A percentile compares a stretch with the other conserved stretches of the same genome.
Conservation (phyloP, 1,284 basidiomycete genomes). For the Moesziomyces sp. region DNA sequence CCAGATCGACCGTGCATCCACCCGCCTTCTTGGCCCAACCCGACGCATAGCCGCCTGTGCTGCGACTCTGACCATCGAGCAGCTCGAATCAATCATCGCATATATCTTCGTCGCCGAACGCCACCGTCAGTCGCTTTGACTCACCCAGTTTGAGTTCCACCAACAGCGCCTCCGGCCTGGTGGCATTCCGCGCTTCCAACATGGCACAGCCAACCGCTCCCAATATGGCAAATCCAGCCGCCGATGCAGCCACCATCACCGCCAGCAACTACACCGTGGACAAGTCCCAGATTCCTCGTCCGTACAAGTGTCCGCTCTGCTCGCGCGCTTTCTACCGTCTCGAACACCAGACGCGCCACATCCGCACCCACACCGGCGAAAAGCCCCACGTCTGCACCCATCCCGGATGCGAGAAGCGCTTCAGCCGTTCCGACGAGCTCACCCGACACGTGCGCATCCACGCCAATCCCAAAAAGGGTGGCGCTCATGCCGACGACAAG, state of each 20-base stretch:
- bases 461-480: slow-evolving; percentile 69
- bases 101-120: neutral
- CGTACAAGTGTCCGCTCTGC: slow-evolving; percentile 67
- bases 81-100: too few species aligned
- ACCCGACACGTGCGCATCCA: slow-evolving; percentile 96
- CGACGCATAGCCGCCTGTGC: too few species aligned
- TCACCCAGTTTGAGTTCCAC: slow-evolving; percentile 1
- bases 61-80: too few species aligned
- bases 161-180: slow-evolving; percentile 25
- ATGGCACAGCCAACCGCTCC: slow-evolving; percentile 40
- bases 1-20: too few species aligned
- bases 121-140: neutral
- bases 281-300: slow-evolving; percentile 66
- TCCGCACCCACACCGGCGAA: slow-evolving; percentile 97
- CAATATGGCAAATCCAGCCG: slow-evolving; percentile 29
- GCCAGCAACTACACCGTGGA: slow-evolving; percentile 59
- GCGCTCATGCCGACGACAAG: slow-evolving; percentile 30
- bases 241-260: slow-evolving; percentile 29
- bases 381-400: slow-evolving; percentile 94
- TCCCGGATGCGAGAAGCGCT: slow-evolving; percentile 96
- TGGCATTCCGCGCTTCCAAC: slow-evolving; percentile 17
- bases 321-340: slow-evolving; percentile 66
- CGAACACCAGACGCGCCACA: slow-evolving; percentile 85
- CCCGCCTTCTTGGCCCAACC: too few species aligned
- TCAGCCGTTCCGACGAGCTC: slow-evolving; percentile 95